Evolutionary conservation across 305 asterid genomes (phyloP).

Genomic region (Plantago rigida): DNA sequence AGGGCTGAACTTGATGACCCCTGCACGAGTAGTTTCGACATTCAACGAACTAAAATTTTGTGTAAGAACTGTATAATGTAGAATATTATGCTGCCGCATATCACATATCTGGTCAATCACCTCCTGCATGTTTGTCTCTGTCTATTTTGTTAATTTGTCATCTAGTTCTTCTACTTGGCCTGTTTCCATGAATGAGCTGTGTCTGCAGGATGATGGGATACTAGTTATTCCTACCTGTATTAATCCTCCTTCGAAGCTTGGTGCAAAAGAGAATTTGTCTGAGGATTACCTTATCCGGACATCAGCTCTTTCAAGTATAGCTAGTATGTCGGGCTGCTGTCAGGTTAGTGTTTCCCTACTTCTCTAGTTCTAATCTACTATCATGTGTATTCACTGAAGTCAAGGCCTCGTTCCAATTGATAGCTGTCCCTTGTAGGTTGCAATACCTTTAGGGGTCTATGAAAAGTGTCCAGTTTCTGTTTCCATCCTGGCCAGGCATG

Average conservation of each 20-base stretch:
- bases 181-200: slow-evolving; percentile 24
- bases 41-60: no score
- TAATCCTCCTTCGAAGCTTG: slow-evolving; percentile 75
- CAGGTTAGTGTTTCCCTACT: slow-evolving; percentile 50
- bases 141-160: slow-evolving; percentile 14
- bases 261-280: slow-evolving; percentile 55
- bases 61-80: no score
- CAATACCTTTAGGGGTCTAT: slow-evolving; percentile 63
- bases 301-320: no score
- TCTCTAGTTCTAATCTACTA: no score
- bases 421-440: slow-evolving; percentile 40
- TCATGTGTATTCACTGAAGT: background rate
- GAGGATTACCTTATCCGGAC: slow-evolving; percentile 41
- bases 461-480: slow-evolving; percentile 79
- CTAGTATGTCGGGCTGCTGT: slow-evolving; percentile 87
- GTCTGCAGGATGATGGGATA: slow-evolving; percentile 82
- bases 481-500: slow-evolving; percentile 80
- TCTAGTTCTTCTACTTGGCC: slow-evolving; percentile 16
- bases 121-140: background rate
- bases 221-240: slow-evolving; percentile 65
- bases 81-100: no score
- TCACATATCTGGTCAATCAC: no score
- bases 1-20: no score
- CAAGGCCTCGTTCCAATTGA: slow-evolving; percentile 13
- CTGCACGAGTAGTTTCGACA: no score